Evolutionary conservation across 2,329 filamentous ascomycete species (phyloP), one percentile per base, ranked within the genome.

Genomic region (Tolypocladium tropicale): DNA sequence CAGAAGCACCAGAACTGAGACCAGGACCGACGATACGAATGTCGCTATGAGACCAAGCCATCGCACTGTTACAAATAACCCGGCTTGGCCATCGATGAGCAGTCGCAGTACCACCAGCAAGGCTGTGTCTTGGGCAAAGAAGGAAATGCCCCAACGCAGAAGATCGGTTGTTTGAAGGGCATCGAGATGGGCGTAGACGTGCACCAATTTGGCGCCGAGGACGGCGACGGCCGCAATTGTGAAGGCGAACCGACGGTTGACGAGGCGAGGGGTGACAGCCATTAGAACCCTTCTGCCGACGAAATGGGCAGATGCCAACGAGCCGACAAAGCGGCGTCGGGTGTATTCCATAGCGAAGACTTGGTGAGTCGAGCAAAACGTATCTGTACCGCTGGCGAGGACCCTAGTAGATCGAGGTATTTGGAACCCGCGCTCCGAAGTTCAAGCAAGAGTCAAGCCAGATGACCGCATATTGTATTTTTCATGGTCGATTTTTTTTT

Each of bases 101-200:
- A 62, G 49, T 5, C 60, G 59, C 36, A 66, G 52, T 21, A 63
- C 6, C 28, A 64, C 36, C 2, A 65, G 54, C 30, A 65, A 41
- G 36, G 58, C 21, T 3, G 62, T 49, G 41, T 67, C 65, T 49
- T 66, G 63, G 1, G 58, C 59, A 49, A 65, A 62, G 48, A 67
- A 67, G 2, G 64, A 62, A 33, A 61, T 60, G 0, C 60, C 61
- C 62, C 61, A 67, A 18, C 34, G 59, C 23, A 62, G 23, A 9
- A 65, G 34, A 28, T 63, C 56, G 10, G 53, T 48, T 1, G 54
- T 55, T 6, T 59, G 55, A 18, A 67, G 43, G 3, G 64, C 60
- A 14, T 57, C 51, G 1, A 60, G 52, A 46, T 66, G 62, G 18
- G 58, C 59, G 51, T 56, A 60, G 52, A 67, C 55, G 56, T 67